These are phyloP conservation scores for Luffa aegyptiaca DNA, from an alignment of 306 rosid species.

Conservation along the genomic window DNA sequence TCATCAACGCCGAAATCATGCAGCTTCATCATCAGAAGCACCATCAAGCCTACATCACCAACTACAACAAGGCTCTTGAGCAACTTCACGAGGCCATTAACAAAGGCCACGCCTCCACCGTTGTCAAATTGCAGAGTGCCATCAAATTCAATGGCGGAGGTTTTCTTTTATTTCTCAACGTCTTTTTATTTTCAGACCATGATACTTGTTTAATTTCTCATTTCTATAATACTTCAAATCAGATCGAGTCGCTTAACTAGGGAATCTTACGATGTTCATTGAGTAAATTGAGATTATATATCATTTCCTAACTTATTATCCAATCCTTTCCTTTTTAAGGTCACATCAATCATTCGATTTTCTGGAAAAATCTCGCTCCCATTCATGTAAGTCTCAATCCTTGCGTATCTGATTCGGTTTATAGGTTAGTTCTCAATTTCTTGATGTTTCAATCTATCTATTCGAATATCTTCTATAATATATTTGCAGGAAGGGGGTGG, in stretches of 20 bases:
- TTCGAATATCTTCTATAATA: not conserved
- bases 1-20: slow-evolving; percentile 84
- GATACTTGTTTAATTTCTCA: not conserved
- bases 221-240: not conserved
- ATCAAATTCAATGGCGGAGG: slow-evolving; percentile 51
- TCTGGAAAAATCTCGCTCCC: slow-evolving; percentile 43
- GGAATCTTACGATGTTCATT: not conserved
- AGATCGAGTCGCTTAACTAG: not conserved
- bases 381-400: slow-evolving; percentile 19
- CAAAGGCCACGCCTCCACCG: slow-evolving; percentile 36
- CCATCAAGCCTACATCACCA: slow-evolving; percentile 82
- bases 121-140: slow-evolving; percentile 29
- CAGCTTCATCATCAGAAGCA: slow-evolving; percentile 88
- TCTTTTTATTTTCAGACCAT: not conserved
- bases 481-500: slow-evolving; percentile 85
- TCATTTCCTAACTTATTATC: not conserved
- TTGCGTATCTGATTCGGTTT: not conserved
- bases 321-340: slow-evolving; percentile 29
- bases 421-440: slow-evolving; percentile 35
- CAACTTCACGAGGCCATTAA: slow-evolving; percentile 55
- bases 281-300: not conserved
- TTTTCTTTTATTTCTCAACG: not conserved
- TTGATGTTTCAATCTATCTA: not conserved
- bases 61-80: slow-evolving; percentile 87
- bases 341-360: slow-evolving; percentile 63